Evolutionary conservation across 2,329 filamentous ascomycete species (phyloP).

Genomic region (Penicillium sp.): DNA sequence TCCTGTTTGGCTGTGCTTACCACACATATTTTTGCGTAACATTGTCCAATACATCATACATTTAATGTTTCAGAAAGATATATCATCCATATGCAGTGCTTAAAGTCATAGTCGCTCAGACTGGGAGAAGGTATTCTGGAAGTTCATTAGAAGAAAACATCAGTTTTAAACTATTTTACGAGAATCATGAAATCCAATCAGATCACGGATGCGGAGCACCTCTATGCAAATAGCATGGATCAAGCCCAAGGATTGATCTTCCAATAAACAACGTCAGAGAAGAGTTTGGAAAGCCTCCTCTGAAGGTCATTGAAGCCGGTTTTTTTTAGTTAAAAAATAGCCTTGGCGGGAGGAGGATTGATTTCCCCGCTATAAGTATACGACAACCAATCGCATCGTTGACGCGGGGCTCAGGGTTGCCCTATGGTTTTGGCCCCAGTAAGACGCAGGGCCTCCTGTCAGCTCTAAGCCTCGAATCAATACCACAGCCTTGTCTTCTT

Average conservation of each 20-base stretch:
- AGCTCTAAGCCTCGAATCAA: background rate
- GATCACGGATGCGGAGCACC: too few species aligned
- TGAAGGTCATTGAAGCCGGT: background rate
- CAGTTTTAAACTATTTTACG: too few species aligned
- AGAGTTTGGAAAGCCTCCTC: too few species aligned
- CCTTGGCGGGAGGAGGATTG: background rate
- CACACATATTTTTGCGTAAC: too few species aligned
- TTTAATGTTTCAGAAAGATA: background rate
- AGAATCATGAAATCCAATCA: too few species aligned
- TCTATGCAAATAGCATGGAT: background rate
- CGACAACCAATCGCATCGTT: background rate
- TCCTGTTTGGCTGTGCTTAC: too few species aligned
- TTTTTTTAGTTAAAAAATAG: background rate
- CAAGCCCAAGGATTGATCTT: too few species aligned
- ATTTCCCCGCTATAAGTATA: background rate
- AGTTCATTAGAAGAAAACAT: background rate
- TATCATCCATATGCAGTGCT: too few species aligned
- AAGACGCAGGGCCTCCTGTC: background rate
- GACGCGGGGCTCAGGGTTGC: background rate
- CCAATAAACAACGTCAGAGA: background rate
- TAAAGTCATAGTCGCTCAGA: too few species aligned
- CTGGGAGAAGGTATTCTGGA: background rate
- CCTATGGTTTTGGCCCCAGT: background rate
- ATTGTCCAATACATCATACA: too few species aligned
- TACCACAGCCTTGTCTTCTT: background rate